Conservation (phyloP, 106 monocot genomes). For the Platanthera guangdongensis region DNA sequence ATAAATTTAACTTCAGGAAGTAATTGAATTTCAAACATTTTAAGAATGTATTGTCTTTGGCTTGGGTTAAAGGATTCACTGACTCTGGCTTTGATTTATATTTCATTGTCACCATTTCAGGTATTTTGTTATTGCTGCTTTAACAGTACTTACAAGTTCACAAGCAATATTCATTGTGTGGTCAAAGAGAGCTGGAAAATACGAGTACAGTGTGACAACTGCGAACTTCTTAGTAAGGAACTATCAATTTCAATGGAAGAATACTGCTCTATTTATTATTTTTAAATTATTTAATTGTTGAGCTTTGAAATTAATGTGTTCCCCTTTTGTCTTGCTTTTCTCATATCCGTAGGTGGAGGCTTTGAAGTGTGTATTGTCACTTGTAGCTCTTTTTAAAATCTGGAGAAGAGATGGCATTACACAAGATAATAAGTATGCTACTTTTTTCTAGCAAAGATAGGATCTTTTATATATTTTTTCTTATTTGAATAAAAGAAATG, state of each 20-base stretch:
- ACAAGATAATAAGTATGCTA: conserved; percentile 61
- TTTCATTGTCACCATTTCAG: conserved; percentile 15
- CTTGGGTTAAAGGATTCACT: no score
- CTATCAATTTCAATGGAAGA: neutral
- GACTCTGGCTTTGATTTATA: no score
- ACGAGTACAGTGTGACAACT: conserved; percentile 92
- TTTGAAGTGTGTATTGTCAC: conserved; percentile 83
- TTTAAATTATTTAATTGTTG: neutral
- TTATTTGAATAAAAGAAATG: neutral
- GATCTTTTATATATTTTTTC: neutral
- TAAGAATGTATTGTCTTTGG: no score
- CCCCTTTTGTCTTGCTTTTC: neutral
- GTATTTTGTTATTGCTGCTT: conserved; percentile 71
- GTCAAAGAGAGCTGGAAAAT: conserved; percentile 95
- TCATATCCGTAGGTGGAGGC: conserved; percentile 57
- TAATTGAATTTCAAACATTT: no score
- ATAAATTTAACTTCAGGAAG: no score
- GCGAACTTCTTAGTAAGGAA: conserved; percentile 81
- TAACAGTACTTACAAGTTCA: conserved; percentile 92
- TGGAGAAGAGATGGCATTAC: conserved; percentile 85
- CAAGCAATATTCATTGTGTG: conserved; percentile 93
- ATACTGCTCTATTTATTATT: no score
- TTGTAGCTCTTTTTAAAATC: conserved; percentile 65
- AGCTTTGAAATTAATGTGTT: neutral
- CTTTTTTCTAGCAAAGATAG: neutral